Conservation (phyloP, 495 filamentous ascomycete genomes). For the Xylaria grammica region DNA sequence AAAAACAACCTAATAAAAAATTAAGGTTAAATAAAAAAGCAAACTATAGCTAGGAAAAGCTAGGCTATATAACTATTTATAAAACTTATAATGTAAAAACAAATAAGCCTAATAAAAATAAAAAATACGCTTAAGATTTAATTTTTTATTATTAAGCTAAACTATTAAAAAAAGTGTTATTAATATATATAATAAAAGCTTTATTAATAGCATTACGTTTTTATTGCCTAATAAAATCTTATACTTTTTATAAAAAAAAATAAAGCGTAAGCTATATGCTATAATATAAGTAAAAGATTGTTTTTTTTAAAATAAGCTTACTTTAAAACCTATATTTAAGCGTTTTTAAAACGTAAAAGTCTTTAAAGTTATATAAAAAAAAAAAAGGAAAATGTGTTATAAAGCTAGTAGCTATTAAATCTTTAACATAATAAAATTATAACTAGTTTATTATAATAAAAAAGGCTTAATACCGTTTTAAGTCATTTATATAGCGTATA, state of each 20-base stretch:
- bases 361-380: not conserved
- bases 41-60: no score
- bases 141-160: not conserved
- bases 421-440: conserved; percentile 4
- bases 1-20: no score
- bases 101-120: no score
- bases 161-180: not conserved
- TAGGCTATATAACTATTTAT: no score
- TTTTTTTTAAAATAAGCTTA: not conserved
- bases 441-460: conserved; percentile 8
- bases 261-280: conserved; percentile 7
- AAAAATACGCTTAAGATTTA: not conserved
- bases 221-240: conserved; percentile 9
- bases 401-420: conserved; percentile 4
- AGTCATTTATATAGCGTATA: conserved; percentile 5
- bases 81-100: no score
- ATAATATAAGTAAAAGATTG: not conserved
- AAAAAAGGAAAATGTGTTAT: not conserved
- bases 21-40: no score
- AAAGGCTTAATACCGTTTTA: conserved; percentile 1
- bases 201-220: conserved; percentile 7
- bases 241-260: not conserved
- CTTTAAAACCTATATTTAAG: not conserved
- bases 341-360: conserved; percentile 1
- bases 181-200: not conserved